These are phyloP conservation scores for Schoenoplectus triqueter DNA, from an alignment of 202 grass and related monocot genomes.

Conservation along the genomic window DNA sequence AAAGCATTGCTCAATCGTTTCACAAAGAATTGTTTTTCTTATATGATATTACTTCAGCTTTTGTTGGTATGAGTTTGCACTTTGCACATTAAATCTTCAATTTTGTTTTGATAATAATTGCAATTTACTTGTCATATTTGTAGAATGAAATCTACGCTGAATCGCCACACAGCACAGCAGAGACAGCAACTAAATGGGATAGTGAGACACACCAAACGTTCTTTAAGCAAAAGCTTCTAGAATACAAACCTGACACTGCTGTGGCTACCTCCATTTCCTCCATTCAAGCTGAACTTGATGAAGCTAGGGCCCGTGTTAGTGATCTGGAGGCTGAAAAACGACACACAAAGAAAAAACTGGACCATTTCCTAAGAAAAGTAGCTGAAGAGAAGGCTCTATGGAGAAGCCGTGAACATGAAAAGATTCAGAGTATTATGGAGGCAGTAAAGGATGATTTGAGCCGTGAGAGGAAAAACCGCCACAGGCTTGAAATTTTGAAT, in stretches of 20 bases:
- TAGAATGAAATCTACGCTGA: slow-evolving; percentile 61
- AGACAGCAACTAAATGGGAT: slow-evolving; percentile 92
- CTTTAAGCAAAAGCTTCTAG: slow-evolving; percentile 48
- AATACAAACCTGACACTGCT: slow-evolving; percentile 30
- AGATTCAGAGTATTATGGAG: slow-evolving; percentile 67
- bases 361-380: slow-evolving; percentile 67
- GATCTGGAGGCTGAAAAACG: slow-evolving; percentile 73
- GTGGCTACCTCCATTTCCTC: slow-evolving; percentile 52
- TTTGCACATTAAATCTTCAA: slow-evolving; percentile 10
- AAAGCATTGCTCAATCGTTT: slow-evolving; percentile 27
- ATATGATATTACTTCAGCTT: neutral
- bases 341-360: slow-evolving; percentile 78
- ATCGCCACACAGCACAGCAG: slow-evolving; percentile 63
- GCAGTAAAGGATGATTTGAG: slow-evolving; percentile 70
- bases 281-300: slow-evolving; percentile 64
- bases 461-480: slow-evolving; percentile 70
- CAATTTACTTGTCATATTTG: slow-evolving; percentile 23
- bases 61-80: neutral
- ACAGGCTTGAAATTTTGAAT: slow-evolving; percentile 67
- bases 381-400: slow-evolving; percentile 82
- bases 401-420: slow-evolving; percentile 79
- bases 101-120: neutral
- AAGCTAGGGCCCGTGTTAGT: slow-evolving; percentile 52
- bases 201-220: slow-evolving; percentile 40
- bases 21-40: slow-evolving; percentile 18